Base-by-base conservation (phyloP, 495 filamentous ascomycete genomes). In the Jackrogersella multiformis region DNA sequence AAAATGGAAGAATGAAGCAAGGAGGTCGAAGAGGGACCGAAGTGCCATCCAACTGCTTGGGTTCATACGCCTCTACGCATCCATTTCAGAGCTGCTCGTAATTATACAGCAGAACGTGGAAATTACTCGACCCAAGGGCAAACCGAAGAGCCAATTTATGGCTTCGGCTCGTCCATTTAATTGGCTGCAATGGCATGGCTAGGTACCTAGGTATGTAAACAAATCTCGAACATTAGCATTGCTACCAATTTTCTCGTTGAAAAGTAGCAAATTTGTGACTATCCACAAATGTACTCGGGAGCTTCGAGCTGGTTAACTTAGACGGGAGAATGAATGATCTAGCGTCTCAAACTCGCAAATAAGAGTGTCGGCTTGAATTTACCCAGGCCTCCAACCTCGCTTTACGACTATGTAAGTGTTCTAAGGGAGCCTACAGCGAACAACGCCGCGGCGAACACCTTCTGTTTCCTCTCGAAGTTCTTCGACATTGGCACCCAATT, bases 391-490 rank as follows among this genome's bases (percentile, higher is more conserved):
- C 15, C 20, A 16, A 46, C 39, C 18, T 36, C 15, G 42, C 41
- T 24, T 53, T 35, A 20, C 15, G 13, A 28, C 6, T 41, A 39
- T 36, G 20, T 18, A 3, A 36, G 6, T 20, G 44, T 8, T 23
- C 12, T 42, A 41, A n/a, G 44, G 58, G 23, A 84, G 69, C 5
- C 66, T 54, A 38, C 81, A 84, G n/a, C 72, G 71, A 41, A 87
- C 81, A 12, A 86, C 82, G 15, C 79, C 83, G 21, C 85, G 76
- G 32, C 80, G 78, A n/a, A 90, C 81, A 51, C 88, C 87, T 53
- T 87, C 75, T 12, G 78, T 82, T 63, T 87, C 85, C 72, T 93
- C 87, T 73, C 88, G 81, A 32, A 94, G 78, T 34, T 85, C 81
- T 42, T 86, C 77, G 21, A 86, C 86, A 32, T 79, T 75, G 7